Evolutionary conservation across 139 green algal species (phyloP).

Genomic region (Haematococcus lacustris): DNA sequence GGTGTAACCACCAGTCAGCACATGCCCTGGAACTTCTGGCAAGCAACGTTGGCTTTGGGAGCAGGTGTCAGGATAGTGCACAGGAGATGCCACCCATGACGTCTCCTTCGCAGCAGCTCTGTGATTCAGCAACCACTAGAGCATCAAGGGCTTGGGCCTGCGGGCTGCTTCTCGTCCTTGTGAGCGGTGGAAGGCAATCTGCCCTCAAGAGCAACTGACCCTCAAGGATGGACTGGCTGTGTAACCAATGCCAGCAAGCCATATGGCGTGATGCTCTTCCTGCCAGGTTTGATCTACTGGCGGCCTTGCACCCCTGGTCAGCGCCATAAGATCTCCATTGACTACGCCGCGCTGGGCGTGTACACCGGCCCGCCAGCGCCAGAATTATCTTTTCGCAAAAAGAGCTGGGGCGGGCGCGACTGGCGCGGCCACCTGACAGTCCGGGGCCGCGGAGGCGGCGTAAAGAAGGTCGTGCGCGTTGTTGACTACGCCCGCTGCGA

Average conservation of each 20-base stretch:
- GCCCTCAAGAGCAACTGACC: neutral
- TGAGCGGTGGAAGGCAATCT: neutral
- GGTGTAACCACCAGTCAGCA: neutral
- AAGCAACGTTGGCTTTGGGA: no score
- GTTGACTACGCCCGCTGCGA: constrained; percentile 50
- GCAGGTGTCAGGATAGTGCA: no score
- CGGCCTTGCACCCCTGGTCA: constrained; percentile 79
- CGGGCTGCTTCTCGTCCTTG: neutral
- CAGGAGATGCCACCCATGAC: no score
- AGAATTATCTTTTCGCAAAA: constrained; percentile 28
- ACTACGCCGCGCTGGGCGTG: constrained; percentile 33
- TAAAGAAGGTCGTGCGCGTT: constrained; percentile 59
- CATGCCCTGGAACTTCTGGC: no score
- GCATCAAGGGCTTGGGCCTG: neutral
- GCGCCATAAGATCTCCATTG: constrained; percentile 40
- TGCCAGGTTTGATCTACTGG: constrained; percentile 72
- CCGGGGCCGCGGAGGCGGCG: constrained; percentile 68
- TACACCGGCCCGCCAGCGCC: constrained; percentile 37
- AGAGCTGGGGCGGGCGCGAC: constrained; percentile 68
- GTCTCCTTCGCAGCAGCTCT: no score
- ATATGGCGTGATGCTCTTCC: neutral
- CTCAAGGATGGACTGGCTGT: neutral
- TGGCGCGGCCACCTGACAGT: constrained; percentile 57
- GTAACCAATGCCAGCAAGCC: neutral
- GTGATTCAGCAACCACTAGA: neutral